Evolutionary conservation across 2,329 filamentous ascomycete genomes (phyloP).

Genomic region (Ophiobolus disseminans): DNA sequence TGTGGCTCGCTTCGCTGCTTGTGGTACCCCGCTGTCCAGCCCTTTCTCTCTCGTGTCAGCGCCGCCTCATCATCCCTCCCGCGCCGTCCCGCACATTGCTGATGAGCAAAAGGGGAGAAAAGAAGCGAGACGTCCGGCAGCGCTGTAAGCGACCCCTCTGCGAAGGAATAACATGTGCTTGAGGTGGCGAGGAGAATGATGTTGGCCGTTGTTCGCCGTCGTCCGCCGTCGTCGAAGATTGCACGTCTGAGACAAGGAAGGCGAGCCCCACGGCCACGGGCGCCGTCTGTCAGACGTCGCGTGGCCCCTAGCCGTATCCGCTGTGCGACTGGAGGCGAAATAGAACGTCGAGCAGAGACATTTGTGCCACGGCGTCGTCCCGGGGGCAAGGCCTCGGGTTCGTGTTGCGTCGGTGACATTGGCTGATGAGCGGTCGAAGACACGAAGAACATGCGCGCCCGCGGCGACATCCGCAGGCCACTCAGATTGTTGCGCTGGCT

Average conservation of each 20-base stretch:
- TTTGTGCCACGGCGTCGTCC: constrained; percentile 8
- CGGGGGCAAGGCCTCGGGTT: constrained; percentile 14
- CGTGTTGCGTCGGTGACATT: constrained; percentile 6
- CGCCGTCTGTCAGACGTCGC: constrained; percentile 6
- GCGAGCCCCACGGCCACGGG: constrained; percentile 3
- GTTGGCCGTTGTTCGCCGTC: neutral
- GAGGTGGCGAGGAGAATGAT: neutral
- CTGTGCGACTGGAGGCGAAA: constrained; percentile 2
- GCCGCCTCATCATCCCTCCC: constrained; percentile 5
- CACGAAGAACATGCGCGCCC: constrained; percentile 3
- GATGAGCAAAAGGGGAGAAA: neutral
- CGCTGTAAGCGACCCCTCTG: no score
- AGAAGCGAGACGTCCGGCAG: neutral
- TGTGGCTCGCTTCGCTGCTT: constrained; percentile 15
- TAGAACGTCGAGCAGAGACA: constrained; percentile 5
- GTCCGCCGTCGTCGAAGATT: no score
- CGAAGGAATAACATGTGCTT: no score
- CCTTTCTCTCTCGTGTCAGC: constrained; percentile 7
- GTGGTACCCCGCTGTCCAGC: constrained; percentile 17
- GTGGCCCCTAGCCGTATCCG: neutral
- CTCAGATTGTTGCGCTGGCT: neutral
- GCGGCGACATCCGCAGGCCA: constrained; percentile 3
- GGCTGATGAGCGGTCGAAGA: neutral
- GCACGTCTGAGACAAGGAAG: neutral
- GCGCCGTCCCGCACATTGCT: constrained; percentile 3